phyloP scores from a whole-genome alignment of 2,329 filamentous ascomycete genomes.

The Drechslerella dactyloides region DNA sequence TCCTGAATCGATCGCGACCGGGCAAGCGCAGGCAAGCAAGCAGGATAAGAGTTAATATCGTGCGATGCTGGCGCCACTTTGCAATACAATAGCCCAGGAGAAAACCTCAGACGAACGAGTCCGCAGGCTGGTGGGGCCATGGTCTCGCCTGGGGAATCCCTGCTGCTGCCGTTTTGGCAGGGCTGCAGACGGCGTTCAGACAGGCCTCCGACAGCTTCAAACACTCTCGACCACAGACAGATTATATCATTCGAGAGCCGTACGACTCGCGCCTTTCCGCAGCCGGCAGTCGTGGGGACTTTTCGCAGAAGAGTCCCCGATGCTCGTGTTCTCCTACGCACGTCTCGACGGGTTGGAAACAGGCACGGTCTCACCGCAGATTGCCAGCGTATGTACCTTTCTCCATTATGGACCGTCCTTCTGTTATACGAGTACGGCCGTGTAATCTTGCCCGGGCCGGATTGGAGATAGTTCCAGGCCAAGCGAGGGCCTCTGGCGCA shows the following conservation, averaged over 20 bases:
- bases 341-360: too few relatives aligned
- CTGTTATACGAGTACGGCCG: too few relatives aligned
- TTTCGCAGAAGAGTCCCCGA: neutral
- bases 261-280: neutral
- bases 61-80: too few relatives aligned
- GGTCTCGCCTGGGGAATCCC: constrained; percentile 12
- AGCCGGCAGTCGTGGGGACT: neutral
- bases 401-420: too few relatives aligned
- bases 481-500: constrained; percentile 36
- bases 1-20: too few relatives aligned
- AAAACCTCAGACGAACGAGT: constrained; percentile 26
- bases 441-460: constrained; percentile 11
- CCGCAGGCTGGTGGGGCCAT: constrained; percentile 32
- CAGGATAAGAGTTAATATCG: too few relatives aligned
- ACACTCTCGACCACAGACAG: constrained; percentile 42
- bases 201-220: constrained; percentile 50
- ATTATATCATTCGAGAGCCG: too few relatives aligned
- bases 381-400: too few relatives aligned
- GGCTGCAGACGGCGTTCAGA: constrained; percentile 45
- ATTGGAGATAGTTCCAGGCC: constrained; percentile 24
- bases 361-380: constrained; percentile 4
- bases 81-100: neutral
- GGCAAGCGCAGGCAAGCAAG: too few relatives aligned
- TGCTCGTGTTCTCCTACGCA: too few relatives aligned
- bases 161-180: constrained; percentile 11